Percentiles rank a stretch among this genome's conserved stretches.
Evolutionary conservation across 176 grass and related monocot species (phyloP).

Genomic region (Oryza longistaminata): DNA sequence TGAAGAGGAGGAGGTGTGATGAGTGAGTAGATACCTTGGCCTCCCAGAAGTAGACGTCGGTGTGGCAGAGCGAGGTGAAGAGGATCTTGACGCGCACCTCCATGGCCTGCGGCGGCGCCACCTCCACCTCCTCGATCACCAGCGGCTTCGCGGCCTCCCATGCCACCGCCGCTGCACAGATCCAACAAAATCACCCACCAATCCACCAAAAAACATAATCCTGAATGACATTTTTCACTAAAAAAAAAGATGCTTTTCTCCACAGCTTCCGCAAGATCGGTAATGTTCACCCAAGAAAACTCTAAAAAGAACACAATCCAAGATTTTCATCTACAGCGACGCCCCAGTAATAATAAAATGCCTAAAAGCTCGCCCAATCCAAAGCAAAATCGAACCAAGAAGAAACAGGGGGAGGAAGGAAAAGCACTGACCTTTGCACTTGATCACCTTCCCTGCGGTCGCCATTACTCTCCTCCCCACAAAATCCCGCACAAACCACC

Average conservation of each 20-base stretch:
- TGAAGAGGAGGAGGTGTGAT: neutral
- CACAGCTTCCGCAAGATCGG: neutral
- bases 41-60: slow-evolving; percentile 95
- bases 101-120: slow-evolving; percentile 81
- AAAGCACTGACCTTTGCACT: slow-evolving; percentile 70
- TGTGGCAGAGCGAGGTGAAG: slow-evolving; percentile 81
- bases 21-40: slow-evolving; percentile 61
- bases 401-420: neutral
- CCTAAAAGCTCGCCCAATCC: too few relatives aligned
- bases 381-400: too few relatives aligned
- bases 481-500: neutral
- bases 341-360: too few relatives aligned
- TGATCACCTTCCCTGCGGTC: slow-evolving; percentile 74
- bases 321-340: neutral
- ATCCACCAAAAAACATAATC: neutral
- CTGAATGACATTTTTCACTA: neutral
- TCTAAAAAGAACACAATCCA: neutral
- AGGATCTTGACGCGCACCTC: slow-evolving; percentile 83
- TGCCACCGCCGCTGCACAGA: slow-evolving; percentile 65
- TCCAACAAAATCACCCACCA: neutral
- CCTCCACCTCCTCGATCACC: slow-evolving; percentile 80
- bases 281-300: neutral
- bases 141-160: slow-evolving; percentile 91
- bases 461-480: slow-evolving; percentile 36
- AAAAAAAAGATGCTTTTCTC: neutral